Conservation (phyloP, 2,329 filamentous ascomycete species). For the Alternaria atra region DNA sequence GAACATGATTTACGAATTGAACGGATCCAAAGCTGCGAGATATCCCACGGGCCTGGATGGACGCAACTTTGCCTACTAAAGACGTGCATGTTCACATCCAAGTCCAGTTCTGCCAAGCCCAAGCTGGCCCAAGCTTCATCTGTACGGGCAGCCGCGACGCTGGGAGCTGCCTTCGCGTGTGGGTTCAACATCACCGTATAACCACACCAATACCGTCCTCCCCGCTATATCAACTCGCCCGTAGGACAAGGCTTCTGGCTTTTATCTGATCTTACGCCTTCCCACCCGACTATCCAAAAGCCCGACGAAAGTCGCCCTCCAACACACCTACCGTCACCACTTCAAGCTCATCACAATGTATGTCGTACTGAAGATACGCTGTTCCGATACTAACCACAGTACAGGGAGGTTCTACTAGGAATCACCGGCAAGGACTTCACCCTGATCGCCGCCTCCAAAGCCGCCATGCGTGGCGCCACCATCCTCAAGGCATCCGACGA, state of each 20-base stretch:
- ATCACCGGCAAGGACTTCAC: constrained; percentile 99
- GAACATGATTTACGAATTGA: neutral
- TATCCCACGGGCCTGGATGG: neutral
- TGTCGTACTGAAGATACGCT: constrained; percentile 10
- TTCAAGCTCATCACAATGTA: constrained; percentile 44
- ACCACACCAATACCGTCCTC: neutral
- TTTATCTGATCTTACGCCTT: neutral
- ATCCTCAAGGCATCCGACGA: constrained; percentile 95
- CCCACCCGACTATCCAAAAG: neutral
- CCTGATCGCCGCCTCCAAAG: constrained; percentile 96
- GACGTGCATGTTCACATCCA: neutral
- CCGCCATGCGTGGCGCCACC: constrained; percentile 95
- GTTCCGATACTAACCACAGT: constrained; percentile 25
- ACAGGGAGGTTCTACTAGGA: constrained; percentile 95
- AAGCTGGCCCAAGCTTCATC: constrained; percentile 12
- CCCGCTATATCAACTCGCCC: neutral
- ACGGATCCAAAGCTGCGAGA: neutral
- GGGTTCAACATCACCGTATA: neutral
- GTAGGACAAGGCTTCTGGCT: neutral
- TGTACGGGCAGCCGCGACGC: constrained; percentile 21
- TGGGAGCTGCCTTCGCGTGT: constrained; percentile 26
- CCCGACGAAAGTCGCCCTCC: neutral
- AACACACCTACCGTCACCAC: constrained; percentile 18
- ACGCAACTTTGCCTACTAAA: neutral
- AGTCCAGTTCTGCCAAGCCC: constrained; percentile 18